Conservation (phyloP, 768 basidiomycete species). For the Collybia sp. region DNA sequence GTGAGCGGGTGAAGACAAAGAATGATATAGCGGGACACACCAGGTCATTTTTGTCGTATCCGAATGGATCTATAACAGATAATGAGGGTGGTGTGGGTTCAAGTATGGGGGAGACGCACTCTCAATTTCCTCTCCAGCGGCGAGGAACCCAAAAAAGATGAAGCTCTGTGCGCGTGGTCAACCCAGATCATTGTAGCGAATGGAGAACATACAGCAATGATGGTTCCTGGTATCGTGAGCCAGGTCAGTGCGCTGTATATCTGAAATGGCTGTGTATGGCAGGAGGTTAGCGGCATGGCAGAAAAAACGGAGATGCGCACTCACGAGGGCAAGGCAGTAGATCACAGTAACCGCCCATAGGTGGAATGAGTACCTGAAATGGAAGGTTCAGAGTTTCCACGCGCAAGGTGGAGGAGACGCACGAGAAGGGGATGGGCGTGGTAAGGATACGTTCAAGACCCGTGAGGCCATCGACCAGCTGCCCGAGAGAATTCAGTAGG, state of each 20-base stretch:
- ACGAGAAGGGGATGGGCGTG: constrained; percentile 77
- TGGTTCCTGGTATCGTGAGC: constrained; percentile 62
- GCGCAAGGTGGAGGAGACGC: constrained; percentile 9
- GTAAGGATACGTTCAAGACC: constrained; percentile 71
- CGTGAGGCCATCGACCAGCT: constrained; percentile 61
- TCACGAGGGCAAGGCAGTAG: constrained; percentile 57
- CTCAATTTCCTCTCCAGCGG: constrained; percentile 73
- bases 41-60: constrained; percentile 73
- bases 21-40: constrained; percentile 26
- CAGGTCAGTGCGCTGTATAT: constrained; percentile 49
- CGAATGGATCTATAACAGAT: constrained; percentile 35
- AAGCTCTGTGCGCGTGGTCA: constrained; percentile 38
- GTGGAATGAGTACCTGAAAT: constrained; percentile 56
- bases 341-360: constrained; percentile 61
- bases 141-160: constrained; percentile 71
- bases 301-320: constrained; percentile 9
- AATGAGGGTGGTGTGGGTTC: constrained; percentile 1
- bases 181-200: not conserved
- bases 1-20: not conserved
- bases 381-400: not conserved
- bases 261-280: constrained; percentile 54
- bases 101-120: constrained; percentile 34
- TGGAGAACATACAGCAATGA: constrained; percentile 35
- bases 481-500: constrained; percentile 43
- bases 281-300: not conserved